Conservation (phyloP, 768 basidiomycete species). For the Tulasnella sp. region DNA sequence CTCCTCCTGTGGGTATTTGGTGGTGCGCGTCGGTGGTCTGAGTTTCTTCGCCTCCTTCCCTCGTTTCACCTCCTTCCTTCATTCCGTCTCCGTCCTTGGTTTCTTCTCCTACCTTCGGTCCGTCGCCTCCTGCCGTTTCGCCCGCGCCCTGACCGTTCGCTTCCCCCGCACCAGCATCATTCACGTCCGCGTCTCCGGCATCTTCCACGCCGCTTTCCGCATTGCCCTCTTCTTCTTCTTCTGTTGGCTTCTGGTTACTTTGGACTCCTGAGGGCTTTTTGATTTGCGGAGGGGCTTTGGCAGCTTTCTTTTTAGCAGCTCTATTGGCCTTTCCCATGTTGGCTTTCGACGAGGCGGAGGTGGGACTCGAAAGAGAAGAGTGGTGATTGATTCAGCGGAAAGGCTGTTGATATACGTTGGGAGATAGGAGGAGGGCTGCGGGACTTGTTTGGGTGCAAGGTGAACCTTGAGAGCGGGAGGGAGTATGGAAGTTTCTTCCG, state of each 20-base stretch:
- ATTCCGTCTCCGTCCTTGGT: too few relatives aligned
- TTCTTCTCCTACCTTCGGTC: too few relatives aligned
- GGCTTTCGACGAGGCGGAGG: neutral
- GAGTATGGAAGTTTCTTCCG: neutral
- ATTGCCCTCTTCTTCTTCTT: too few relatives aligned
- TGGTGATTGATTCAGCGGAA: neutral
- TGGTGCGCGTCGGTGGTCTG: too few relatives aligned
- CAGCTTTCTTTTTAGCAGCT: too few relatives aligned
- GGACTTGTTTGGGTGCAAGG: neutral
- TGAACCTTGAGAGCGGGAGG: neutral
- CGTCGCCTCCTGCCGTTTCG: too few relatives aligned
- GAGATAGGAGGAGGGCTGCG: conserved; percentile 6
- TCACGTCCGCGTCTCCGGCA: neutral
- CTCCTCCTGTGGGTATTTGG: too few relatives aligned
- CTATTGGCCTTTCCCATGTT: neutral
- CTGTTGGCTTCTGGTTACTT: neutral
- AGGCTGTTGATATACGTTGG: neutral
- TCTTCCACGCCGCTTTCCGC: neutral
- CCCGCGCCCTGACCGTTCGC: neutral
- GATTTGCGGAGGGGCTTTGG: neutral
- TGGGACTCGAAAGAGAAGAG: neutral
- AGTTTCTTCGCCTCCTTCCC: too few relatives aligned
- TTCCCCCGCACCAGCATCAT: neutral
- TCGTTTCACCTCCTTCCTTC: too few relatives aligned
- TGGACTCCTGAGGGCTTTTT: neutral